Evolutionary conservation across 495 filamentous ascomycete genomes (phyloP).

Genomic region (Penicillium ucsense): DNA sequence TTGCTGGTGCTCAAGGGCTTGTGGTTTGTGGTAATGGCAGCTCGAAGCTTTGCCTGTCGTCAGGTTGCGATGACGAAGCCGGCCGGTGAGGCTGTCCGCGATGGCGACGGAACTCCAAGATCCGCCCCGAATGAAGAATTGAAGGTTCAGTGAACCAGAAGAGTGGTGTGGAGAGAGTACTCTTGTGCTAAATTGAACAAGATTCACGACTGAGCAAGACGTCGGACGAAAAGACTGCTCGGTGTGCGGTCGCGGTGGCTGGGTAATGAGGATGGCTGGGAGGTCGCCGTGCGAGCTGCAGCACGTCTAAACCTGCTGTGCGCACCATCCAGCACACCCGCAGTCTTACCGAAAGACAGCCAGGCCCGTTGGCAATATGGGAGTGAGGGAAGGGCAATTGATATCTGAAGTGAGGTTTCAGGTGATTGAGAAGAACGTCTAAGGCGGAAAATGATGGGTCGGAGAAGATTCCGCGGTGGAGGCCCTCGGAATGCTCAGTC

Average conservation of each 20-base stretch:
- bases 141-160: too few relatives aligned
- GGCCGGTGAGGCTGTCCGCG: not conserved
- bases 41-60: not conserved
- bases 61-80: not conserved
- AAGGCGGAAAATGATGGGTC: not conserved
- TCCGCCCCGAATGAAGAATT: too few relatives aligned
- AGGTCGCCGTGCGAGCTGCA: conserved; percentile 17
- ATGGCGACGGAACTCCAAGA: not conserved
- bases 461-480: not conserved
- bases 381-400: not conserved
- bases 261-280: conserved; percentile 26
- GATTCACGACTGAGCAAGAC: not conserved
- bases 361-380: conserved; percentile 2
- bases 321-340: conserved; percentile 12
- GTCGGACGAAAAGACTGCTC: conserved; percentile 1
- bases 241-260: conserved; percentile 16
- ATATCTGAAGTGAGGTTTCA: not conserved
- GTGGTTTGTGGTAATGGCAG: conserved; percentile 8
- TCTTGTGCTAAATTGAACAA: too few relatives aligned
- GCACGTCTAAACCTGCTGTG: conserved; percentile 17
- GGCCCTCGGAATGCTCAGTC: conserved; percentile 4
- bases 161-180: too few relatives aligned
- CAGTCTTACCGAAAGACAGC: not conserved
- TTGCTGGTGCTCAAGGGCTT: conserved; percentile 1
- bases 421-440: not conserved